These are phyloP conservation scores for Talaromyces trachyspermus DNA, from an alignment of 495 filamentous ascomycete genomes.

Conservation along the genomic window DNA sequence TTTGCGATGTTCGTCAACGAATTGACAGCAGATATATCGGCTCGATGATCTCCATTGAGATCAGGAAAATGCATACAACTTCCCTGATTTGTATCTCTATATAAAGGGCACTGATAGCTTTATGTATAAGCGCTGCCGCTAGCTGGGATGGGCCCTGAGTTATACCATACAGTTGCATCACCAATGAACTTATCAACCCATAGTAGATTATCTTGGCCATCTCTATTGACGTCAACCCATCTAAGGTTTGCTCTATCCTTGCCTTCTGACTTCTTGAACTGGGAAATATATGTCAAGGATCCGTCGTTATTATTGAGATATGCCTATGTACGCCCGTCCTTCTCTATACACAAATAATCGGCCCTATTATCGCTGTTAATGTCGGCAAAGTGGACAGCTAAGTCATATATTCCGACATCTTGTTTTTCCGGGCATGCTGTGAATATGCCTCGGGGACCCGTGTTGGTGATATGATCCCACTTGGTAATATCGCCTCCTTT, in stretches of 20 bases:
- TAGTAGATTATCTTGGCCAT: conserved; percentile 16
- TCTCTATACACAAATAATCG: conserved; percentile 16
- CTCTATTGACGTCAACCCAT: conserved; percentile 22
- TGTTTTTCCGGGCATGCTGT: conserved; percentile 14
- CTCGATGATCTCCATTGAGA: conserved; percentile 6
- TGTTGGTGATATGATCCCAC: neutral
- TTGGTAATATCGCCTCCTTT: conserved; percentile 4
- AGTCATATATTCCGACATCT: conserved; percentile 16
- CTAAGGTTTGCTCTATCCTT: conserved; percentile 15
- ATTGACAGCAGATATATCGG: neutral
- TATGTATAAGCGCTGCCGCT: conserved; percentile 3
- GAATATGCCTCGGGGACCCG: neutral
- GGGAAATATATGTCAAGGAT: conserved; percentile 1
- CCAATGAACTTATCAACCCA: conserved; percentile 19
- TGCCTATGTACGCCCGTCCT: conserved; percentile 7
- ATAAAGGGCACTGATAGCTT: neutral
- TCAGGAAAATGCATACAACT: neutral
- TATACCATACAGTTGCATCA: conserved; percentile 2
- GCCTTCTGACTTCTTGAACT: conserved; percentile 8
- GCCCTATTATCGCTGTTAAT: neutral
- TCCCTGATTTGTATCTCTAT: neutral
- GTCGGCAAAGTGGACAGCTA: conserved; percentile 1
- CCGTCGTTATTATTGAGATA: conserved; percentile 3
- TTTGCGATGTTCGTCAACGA: neutral
- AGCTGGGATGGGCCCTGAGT: neutral